Conservation (phyloP, 805 yeast species). For the Candida insectorum region DNA sequence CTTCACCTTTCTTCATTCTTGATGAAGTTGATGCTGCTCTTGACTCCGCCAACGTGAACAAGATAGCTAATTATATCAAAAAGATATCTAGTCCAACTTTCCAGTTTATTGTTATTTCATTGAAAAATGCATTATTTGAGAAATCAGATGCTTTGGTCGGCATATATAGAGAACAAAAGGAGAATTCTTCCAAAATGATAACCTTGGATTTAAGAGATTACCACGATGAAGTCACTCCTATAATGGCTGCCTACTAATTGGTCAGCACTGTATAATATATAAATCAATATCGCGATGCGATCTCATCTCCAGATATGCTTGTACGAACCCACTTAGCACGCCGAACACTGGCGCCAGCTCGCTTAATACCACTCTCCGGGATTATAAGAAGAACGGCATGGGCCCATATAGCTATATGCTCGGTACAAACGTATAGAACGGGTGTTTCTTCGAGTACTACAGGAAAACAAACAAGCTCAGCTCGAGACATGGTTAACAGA, state of each 20-base stretch:
- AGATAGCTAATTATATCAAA: slow-evolving; percentile 81
- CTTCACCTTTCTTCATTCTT: slow-evolving; percentile 92
- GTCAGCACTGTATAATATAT: slow-evolving; percentile 2
- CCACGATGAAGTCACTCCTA: slow-evolving; percentile 32
- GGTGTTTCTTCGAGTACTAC: too few species aligned
- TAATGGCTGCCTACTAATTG: slow-evolving; percentile 7
- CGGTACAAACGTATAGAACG: too few species aligned
- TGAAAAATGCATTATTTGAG: slow-evolving; percentile 84
- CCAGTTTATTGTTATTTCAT: slow-evolving; percentile 90
- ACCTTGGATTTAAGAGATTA: slow-evolving; percentile 70
- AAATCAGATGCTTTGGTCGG: slow-evolving; percentile 90
- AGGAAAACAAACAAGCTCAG: too few species aligned
- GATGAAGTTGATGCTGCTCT: slow-evolving; percentile 99
- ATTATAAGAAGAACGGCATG: too few species aligned
- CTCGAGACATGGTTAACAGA: too few species aligned
- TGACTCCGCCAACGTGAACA: slow-evolving; percentile 82
- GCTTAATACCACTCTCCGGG: too few species aligned
- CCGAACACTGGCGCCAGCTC: too few species aligned
- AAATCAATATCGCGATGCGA: background rate
- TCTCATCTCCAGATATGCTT: slow-evolving; percentile 1
- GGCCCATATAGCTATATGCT: too few species aligned
- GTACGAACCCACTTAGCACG: background rate
- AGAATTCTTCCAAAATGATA: slow-evolving; percentile 68
- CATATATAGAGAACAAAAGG: slow-evolving; percentile 76
- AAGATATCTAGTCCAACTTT: slow-evolving; percentile 71